A percentile compares a stretch with the other conserved stretches of the same genome.
These are phyloP conservation scores for Alternaria gansuensis DNA, from an alignment of 2,329 filamentous ascomycete species.

Conservation along the genomic window DNA sequence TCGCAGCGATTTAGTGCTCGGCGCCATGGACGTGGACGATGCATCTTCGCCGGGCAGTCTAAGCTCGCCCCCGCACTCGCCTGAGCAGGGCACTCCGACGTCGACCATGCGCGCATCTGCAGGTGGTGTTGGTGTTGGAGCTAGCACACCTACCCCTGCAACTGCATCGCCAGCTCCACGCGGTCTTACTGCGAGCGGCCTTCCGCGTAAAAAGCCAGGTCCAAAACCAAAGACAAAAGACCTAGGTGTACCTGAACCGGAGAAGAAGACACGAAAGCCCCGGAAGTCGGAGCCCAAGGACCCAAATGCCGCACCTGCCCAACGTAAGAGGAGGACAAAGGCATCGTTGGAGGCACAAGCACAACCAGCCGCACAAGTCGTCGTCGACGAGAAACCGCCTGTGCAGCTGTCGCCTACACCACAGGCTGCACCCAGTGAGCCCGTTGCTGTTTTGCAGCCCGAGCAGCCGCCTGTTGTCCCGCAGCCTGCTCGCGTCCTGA, in stretches of 20 bases:
- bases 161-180: slow-evolving; percentile 42
- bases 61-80: slow-evolving; percentile 52
- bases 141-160: slow-evolving; percentile 46
- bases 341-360: slow-evolving; percentile 50
- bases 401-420: slow-evolving; percentile 39
- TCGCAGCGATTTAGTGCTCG: slow-evolving; percentile 24
- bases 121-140: slow-evolving; percentile 45
- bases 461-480: slow-evolving; percentile 40
- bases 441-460: slow-evolving; percentile 36
- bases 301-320: slow-evolving; percentile 53
- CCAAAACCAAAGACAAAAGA: slow-evolving; percentile 55
- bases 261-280: slow-evolving; percentile 57
- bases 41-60: slow-evolving; percentile 50
- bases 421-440: slow-evolving; percentile 44
- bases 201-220: slow-evolving; percentile 54
- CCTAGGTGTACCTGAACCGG: slow-evolving; percentile 46
- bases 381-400: slow-evolving; percentile 39
- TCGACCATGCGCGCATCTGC: slow-evolving; percentile 44
- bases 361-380: slow-evolving; percentile 35
- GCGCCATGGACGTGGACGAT: slow-evolving; percentile 46
- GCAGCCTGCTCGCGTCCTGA: slow-evolving; percentile 47
- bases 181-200: slow-evolving; percentile 48
- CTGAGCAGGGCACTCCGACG: slow-evolving; percentile 45
- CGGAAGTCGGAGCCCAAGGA: slow-evolving; percentile 61
- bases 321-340: slow-evolving; percentile 61